These are phyloP conservation scores for Aspergillus sclerotioniger DNA, from an alignment of 495 filamentous ascomycete genomes.

Conservation along the genomic window DNA sequence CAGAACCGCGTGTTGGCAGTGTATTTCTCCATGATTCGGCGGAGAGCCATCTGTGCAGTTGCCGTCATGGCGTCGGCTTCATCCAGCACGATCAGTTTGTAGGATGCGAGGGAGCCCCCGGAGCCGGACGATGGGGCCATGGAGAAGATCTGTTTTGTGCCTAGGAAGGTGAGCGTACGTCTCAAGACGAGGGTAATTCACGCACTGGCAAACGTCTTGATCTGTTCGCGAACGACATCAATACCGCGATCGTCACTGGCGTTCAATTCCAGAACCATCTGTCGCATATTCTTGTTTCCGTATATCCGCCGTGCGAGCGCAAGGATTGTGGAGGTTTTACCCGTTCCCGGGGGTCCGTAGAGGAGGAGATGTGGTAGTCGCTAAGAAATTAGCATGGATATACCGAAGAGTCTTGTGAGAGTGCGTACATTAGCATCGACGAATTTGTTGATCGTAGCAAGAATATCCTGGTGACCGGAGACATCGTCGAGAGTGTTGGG, in stretches of 20 bases:
- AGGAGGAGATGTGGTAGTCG: constrained; percentile 94
- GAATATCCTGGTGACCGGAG: constrained; percentile 95
- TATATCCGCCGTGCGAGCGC: constrained; percentile 90
- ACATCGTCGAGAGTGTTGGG: constrained; percentile 87
- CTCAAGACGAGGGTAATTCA: background rate
- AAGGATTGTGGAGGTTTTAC: constrained; percentile 98
- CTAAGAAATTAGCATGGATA: constrained; percentile 26
- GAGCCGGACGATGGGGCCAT: constrained; percentile 47
- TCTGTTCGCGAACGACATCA: constrained; percentile 97
- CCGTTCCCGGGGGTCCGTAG: constrained; percentile 94
- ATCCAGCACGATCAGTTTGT: constrained; percentile 96
- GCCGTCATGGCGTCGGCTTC: constrained; percentile 98
- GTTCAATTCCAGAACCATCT: constrained; percentile 98
- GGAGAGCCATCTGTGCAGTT: constrained; percentile 93
- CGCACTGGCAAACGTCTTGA: constrained; percentile 93
- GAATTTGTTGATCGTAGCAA: constrained; percentile 95
- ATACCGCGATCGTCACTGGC: constrained; percentile 97
- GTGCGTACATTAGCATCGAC: constrained; percentile 74
- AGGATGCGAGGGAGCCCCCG: constrained; percentile 61
- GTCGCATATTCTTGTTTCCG: constrained; percentile 84
- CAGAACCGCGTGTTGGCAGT: constrained; percentile 98
- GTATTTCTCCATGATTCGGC: constrained; percentile 99
- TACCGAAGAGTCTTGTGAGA: background rate
- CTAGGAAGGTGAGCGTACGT: constrained; percentile 34
- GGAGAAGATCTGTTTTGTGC: constrained; percentile 67